Conservation (phyloP, 345 rosid genomes). For the Ricinus communis region DNA sequence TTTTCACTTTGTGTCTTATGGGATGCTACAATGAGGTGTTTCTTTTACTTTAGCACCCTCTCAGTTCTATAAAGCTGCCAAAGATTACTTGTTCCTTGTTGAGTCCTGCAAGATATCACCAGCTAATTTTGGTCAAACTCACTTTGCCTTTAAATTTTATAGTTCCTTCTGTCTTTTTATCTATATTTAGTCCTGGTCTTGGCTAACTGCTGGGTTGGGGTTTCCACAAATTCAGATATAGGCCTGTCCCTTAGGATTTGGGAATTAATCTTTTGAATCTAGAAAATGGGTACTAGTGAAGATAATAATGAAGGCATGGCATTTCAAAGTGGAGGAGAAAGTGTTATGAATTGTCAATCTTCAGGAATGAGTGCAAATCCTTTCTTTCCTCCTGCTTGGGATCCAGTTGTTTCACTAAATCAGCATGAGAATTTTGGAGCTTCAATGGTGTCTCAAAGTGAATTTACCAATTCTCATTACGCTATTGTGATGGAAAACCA, state of each 20-base stretch:
- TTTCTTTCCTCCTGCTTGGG: slow-evolving; percentile 81
- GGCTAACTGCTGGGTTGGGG: slow-evolving; percentile 23
- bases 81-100: slow-evolving; percentile 62
- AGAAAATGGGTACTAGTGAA: slow-evolving; percentile 47
- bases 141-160: slow-evolving; percentile 30
- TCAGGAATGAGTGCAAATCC: slow-evolving; percentile 43
- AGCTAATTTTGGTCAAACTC: slow-evolving; percentile 50
- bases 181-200: slow-evolving; percentile 27
- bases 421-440: slow-evolving; percentile 48
- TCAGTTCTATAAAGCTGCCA: slow-evolving; percentile 66
- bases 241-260: slow-evolving; percentile 25
- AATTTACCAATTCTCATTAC: slow-evolving; percentile 52
- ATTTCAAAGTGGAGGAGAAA: slow-evolving; percentile 50
- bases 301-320: slow-evolving; percentile 51
- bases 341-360: slow-evolving; percentile 41
- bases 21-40: slow-evolving; percentile 50
- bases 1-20: slow-evolving; percentile 41
- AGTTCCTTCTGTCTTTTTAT: slow-evolving; percentile 19
- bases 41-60: slow-evolving; percentile 50
- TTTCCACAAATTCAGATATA: slow-evolving; percentile 20
- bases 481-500: slow-evolving; percentile 56
- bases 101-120: slow-evolving; percentile 66
- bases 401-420: slow-evolving; percentile 51
- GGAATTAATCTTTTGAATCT: slow-evolving; percentile 33
- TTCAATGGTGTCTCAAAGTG: slow-evolving; percentile 52